Evolutionary conservation across 2,329 filamentous ascomycete species (phyloP), one percentile per base, ranked within the genome.

Genomic region (Colletotrichum lupini): DNA sequence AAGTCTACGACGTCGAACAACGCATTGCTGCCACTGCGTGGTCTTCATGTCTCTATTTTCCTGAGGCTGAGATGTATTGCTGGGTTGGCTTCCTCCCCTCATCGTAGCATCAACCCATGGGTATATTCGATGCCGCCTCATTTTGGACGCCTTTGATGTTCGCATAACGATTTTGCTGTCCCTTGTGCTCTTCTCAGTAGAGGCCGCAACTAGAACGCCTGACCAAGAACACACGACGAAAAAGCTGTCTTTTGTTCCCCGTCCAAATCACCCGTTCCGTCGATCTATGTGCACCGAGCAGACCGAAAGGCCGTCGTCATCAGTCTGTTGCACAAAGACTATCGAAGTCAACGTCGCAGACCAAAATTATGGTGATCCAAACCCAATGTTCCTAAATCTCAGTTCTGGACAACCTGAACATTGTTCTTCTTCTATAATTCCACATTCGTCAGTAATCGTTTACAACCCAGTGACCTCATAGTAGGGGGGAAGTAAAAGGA

Each of bases 341-440:
- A 26, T 42, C 56, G 37, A 30, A 61, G 35, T 28, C 57, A 52
- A 49, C 11, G 26, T 52, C 35, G 9, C 26, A 14, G 19, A 19
- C 53, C 49, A 57, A 3, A 35, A 56, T 16, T 49, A 26, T 61
- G 26, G 59, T n/a, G 19, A 42, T 60, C 26, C 19, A 58, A 32
- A 53, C 26, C 12, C 7, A 22, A n/a, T 35, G n/a, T 35, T 49
- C 24, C 26, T 16, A 58, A 32, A 16, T 69, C 73, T 87, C 82
- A 93, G 84, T 94, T 93, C 85, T 95, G 93, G 75, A 97, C 93
- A 76, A 96, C 92, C 82, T 96, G 94, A 64, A 97, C 90, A 79
- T 96, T 96, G 85, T 97, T 94, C 90, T 95, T 95, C 83, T 95
- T 95, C 94, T 95, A 83, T 46, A n/a, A 24, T 24, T n/a, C 11